Percentiles rank a stretch among this genome's conserved stretches.
Evolutionary conservation across 1,284 basidiomycete species (phyloP).

Genomic region (Inonotus obliquus): DNA sequence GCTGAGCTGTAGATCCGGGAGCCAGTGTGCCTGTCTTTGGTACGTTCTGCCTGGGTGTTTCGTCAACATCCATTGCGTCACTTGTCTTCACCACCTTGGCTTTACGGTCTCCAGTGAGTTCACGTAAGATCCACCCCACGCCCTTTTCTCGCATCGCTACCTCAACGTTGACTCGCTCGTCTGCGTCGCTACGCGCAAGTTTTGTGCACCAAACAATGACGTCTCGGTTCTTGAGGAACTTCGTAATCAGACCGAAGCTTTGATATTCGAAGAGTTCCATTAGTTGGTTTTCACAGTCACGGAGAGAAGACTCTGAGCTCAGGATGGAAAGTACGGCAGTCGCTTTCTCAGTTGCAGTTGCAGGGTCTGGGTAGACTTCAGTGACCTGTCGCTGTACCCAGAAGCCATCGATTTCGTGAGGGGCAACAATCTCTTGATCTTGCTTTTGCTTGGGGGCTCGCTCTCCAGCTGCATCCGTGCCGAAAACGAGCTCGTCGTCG

Average conservation of each 20-base stretch:
- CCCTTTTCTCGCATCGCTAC: constrained; percentile 99
- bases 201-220: constrained; percentile 98
- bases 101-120: constrained; percentile 76
- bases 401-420: constrained; percentile 93
- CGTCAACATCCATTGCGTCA: constrained; percentile 80
- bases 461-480: constrained; percentile 41
- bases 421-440: constrained; percentile 80
- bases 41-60: constrained; percentile 45
- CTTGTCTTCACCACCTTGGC: constrained; percentile 42
- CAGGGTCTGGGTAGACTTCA: constrained; percentile 88
- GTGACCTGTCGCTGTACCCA: constrained; percentile 97
- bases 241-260: constrained; percentile 87
- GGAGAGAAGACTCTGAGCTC: constrained; percentile 82
- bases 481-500: constrained; percentile 73
- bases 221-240: constrained; percentile 93
- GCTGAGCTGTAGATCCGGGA: constrained; percentile 84
- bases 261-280: constrained; percentile 98
- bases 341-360: constrained; percentile 92
- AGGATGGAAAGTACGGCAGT: constrained; percentile 83
- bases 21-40: constrained; percentile 87
- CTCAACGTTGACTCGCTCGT: constrained; percentile 91
- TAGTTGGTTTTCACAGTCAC: constrained; percentile 95
- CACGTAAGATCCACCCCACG: constrained; percentile 92
- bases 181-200: constrained; percentile 84
- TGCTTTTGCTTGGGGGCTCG: constrained; percentile 41